phyloP scores from a whole-genome alignment of 2,329 filamentous ascomycete genomes.

The Aspergillus ochraceoroseus region DNA sequence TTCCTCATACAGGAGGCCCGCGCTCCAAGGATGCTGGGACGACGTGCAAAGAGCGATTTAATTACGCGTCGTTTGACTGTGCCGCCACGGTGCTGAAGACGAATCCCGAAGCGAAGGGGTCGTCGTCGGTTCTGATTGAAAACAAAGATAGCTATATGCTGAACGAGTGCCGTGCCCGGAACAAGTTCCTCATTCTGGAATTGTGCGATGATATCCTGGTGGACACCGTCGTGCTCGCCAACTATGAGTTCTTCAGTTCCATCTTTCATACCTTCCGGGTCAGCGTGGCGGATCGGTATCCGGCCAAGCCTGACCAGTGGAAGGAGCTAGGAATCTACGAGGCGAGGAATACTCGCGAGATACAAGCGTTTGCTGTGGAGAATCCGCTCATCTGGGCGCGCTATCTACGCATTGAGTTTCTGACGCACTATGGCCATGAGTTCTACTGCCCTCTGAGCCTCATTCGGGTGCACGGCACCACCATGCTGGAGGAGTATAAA shows the following conservation, averaged over 20 bases:
- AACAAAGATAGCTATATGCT: conserved; percentile 99
- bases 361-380: conserved; percentile 90
- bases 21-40: conserved; percentile 90
- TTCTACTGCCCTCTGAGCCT: conserved; percentile 93
- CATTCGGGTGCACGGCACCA: conserved; percentile 83
- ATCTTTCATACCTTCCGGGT: conserved; percentile 89
- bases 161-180: conserved; percentile 76
- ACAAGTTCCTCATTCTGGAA: conserved; percentile 93
- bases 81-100: conserved; percentile 90
- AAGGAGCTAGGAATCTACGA: conserved; percentile 82
- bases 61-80: conserved; percentile 95
- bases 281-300: conserved; percentile 90
- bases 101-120: conserved; percentile 77
- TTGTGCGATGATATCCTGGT: conserved; percentile 81
- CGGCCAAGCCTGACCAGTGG: conserved; percentile 89
- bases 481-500: conserved; percentile 91
- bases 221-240: conserved; percentile 93
- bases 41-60: conserved; percentile 96
- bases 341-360: conserved; percentile 84
- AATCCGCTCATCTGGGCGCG: conserved; percentile 94
- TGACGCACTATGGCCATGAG: conserved; percentile 92
- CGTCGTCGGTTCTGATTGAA: conserved; percentile 83
- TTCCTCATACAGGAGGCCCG: conserved; percentile 51
- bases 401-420: conserved; percentile 84
- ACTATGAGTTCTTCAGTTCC: conserved; percentile 98